Percentiles rank a stretch among this genome's conserved stretches.
Evolutionary conservation across 495 filamentous ascomycete genomes (phyloP).

Genomic region (Aspergillus affinis): DNA sequence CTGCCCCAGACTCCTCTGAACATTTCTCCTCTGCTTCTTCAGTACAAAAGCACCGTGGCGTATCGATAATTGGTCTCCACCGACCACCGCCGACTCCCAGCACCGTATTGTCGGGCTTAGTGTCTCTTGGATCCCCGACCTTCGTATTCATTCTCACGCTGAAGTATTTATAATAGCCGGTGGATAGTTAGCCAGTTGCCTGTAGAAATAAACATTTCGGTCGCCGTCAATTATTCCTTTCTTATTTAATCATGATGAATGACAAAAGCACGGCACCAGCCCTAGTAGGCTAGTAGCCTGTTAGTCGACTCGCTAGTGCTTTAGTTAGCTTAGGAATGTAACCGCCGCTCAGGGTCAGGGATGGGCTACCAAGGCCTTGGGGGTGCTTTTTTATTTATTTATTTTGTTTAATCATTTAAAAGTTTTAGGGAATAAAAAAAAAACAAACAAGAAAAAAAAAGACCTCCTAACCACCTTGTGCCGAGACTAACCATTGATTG

Average conservation of each 20-base stretch:
- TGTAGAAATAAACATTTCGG: too few relatives aligned
- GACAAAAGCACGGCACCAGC: constrained; percentile 6
- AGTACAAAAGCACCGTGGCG: constrained; percentile 12
- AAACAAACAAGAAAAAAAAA: too few relatives aligned
- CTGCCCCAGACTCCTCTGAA: background rate
- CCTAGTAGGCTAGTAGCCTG: constrained; percentile 3
- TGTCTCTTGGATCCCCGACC: background rate
- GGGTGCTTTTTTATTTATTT: background rate
- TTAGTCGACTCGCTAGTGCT: constrained; percentile 8
- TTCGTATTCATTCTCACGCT: background rate
- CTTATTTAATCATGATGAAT: background rate
- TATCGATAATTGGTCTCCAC: constrained; percentile 21
- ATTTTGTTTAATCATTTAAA: background rate
- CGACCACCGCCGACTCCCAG: constrained; percentile 1
- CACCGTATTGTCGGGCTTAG: too few relatives aligned
- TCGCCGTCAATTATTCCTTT: too few relatives aligned
- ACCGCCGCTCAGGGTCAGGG: constrained; percentile 9
- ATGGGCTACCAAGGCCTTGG: background rate
- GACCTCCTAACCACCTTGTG: background rate
- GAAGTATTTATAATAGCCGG: background rate
- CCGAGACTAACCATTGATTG: background rate
- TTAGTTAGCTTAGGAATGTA: constrained; percentile 4
- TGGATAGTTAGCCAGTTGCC: too few relatives aligned
- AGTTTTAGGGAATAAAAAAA: too few relatives aligned
- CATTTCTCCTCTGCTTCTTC: background rate